These are phyloP conservation scores for Phytophthora pisi DNA, from an alignment of 352 stramenopile genomes.

Conservation along the genomic window DNA sequence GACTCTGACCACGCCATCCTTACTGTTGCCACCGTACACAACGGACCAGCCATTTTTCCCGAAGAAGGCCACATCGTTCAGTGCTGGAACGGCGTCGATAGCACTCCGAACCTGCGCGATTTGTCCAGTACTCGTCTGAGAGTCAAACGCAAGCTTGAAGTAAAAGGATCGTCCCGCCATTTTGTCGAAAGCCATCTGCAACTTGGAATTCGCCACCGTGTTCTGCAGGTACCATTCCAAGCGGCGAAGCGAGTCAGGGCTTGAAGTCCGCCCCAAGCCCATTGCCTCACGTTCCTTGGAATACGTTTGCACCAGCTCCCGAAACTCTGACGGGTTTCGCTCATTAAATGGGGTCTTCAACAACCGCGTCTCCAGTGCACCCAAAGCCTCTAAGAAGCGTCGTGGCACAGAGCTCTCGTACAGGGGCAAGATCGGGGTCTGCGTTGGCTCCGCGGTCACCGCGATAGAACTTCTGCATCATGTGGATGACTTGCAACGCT, in stretches of 20 bases:
- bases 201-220: constrained; percentile 2
- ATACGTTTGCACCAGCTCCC: constrained; percentile 13
- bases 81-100: background rate
- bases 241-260: constrained; percentile 3
- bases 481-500: constrained; percentile 22
- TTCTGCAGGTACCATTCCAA: constrained; percentile 24
- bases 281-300: constrained; percentile 7
- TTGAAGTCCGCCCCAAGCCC: constrained; percentile 5
- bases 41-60: background rate
- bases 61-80: constrained; percentile 17
- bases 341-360: constrained; percentile 12
- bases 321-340: constrained; percentile 8
- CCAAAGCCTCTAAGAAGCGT: constrained; percentile 12
- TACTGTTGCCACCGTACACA: constrained; percentile 15
- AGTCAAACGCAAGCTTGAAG: constrained; percentile 1
- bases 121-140: background rate
- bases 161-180: constrained; percentile 12
- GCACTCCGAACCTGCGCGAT: background rate
- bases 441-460: constrained; percentile 7
- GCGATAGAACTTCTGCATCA: constrained; percentile 33
- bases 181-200: constrained; percentile 6
- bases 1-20: constrained; percentile 9
- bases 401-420: constrained; percentile 18
- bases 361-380: constrained; percentile 26
- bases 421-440: background rate